Percentiles rank a stretch among this genome's conserved stretches.
phyloP scores from a whole-genome alignment of 148 eudicot genomes.

The Talinum fruticosum region DNA sequence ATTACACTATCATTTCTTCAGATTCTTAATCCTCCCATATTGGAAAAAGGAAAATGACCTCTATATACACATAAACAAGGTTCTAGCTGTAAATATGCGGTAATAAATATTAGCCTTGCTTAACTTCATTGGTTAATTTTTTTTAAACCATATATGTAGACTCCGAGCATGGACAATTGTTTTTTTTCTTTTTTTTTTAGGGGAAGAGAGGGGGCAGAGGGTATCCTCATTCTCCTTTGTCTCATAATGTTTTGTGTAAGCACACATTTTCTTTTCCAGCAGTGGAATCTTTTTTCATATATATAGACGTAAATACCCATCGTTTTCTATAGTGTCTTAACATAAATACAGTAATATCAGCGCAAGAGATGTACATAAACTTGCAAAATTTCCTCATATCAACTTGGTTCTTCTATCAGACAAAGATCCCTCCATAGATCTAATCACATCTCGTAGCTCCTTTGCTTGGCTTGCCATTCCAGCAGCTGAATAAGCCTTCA shows the following conservation, averaged over 20 bases:
- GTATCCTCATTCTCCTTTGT: background rate
- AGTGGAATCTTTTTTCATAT: background rate
- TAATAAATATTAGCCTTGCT: background rate
- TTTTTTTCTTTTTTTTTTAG: background rate
- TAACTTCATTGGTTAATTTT: background rate
- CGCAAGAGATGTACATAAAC: background rate
- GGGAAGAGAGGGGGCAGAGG: background rate
- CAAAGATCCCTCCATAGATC: conserved; percentile 25
- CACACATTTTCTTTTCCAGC: background rate
- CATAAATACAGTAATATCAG: background rate
- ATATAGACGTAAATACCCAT: background rate
- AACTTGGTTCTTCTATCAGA: conserved; percentile 14
- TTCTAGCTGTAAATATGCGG: background rate
- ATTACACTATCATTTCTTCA: too few species aligned
- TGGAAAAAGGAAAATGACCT: background rate
- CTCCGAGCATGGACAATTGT: too few species aligned
- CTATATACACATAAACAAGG: too few species aligned
- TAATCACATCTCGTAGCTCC: conserved; percentile 44
- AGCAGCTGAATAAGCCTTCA: conserved; percentile 61
- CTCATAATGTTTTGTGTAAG: background rate
- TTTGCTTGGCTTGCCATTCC: conserved; percentile 62
- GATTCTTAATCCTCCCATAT: too few species aligned
- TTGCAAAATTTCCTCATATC: background rate
- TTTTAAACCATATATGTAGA: too few species aligned
- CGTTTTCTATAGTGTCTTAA: background rate